Percentiles rank a stretch among this genome's conserved stretches.
phyloP scores from a whole-genome alignment of 371 early-diverging fungal species.

The Apophysomyces ossiformis region DNA sequence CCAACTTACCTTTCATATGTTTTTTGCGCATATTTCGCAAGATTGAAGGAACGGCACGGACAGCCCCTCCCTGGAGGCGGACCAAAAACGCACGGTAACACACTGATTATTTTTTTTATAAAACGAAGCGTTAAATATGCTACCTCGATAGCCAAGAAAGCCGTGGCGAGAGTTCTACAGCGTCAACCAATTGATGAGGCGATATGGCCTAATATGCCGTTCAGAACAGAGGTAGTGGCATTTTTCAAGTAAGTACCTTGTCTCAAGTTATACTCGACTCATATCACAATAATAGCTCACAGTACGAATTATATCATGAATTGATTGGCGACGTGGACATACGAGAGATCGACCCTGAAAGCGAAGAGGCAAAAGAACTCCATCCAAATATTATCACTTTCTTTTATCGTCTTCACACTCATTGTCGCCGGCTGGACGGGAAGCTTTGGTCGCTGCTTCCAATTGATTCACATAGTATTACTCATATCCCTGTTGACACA shows the following conservation, averaged over 20 bases:
- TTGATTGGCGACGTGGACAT: neutral
- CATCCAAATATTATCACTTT: neutral
- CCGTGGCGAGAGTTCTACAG: neutral
- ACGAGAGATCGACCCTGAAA: neutral
- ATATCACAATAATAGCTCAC: neutral
- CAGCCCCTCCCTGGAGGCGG: neutral
- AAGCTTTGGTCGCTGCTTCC: neutral
- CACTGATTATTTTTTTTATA: neutral
- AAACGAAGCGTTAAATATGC: neutral
- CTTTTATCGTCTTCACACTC: neutral
- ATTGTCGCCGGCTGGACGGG: neutral
- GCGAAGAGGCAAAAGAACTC: neutral
- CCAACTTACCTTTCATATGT: neutral
- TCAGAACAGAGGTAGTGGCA: too few relatives aligned
- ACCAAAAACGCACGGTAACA: neutral
- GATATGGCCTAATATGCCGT: too few relatives aligned
- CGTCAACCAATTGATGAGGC: too few relatives aligned
- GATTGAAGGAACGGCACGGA: neutral
- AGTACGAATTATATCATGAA: neutral
- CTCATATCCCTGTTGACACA: too few relatives aligned
- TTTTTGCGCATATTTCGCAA: neutral
- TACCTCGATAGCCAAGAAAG: neutral
- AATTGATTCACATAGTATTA: too few relatives aligned
- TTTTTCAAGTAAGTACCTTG: too few relatives aligned
- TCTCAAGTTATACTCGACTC: too few relatives aligned